Percentiles rank a stretch among this genome's conserved stretches.
Conservation (phyloP, 1,139 yeast species). For the Pneumocystis oryctolagi region DNA sequence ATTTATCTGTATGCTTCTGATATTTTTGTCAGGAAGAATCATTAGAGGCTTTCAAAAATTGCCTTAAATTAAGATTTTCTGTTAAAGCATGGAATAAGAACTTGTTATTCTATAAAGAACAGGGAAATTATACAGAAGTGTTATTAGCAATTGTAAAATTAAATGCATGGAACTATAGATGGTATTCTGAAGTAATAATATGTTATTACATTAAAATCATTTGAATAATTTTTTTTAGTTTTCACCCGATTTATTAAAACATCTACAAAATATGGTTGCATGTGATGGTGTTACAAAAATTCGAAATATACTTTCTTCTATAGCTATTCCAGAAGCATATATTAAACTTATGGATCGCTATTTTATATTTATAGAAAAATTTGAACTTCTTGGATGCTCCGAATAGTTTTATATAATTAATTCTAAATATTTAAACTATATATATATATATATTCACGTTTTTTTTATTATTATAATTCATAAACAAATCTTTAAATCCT, state of each 20-base stretch:
- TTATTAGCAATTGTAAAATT: slow-evolving; percentile 61
- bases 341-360: neutral
- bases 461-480: neutral
- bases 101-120: slow-evolving; percentile 42
- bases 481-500: neutral
- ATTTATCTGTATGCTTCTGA: neutral
- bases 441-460: neutral
- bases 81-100: slow-evolving; percentile 67
- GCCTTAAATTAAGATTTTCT: slow-evolving; percentile 64
- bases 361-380: neutral
- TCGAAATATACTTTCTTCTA: slow-evolving; percentile 8
- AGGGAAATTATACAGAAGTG: slow-evolving; percentile 31
- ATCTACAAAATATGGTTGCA: slow-evolving; percentile 12
- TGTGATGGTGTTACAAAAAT: slow-evolving; percentile 14
- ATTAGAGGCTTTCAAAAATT: slow-evolving; percentile 59
- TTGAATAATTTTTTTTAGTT: slow-evolving; percentile 6
- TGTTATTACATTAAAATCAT: neutral
- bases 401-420: neutral
- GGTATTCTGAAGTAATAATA: slow-evolving; percentile 55
- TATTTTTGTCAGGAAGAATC: slow-evolving; percentile 35
- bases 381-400: neutral
- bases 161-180: slow-evolving; percentile 89
- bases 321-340: neutral
- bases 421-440: neutral
- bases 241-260: slow-evolving; percentile 14